These are phyloP conservation scores for Neoarthrinium moseri DNA, from an alignment of 2,329 filamentous ascomycete species.

Conservation along the genomic window DNA sequence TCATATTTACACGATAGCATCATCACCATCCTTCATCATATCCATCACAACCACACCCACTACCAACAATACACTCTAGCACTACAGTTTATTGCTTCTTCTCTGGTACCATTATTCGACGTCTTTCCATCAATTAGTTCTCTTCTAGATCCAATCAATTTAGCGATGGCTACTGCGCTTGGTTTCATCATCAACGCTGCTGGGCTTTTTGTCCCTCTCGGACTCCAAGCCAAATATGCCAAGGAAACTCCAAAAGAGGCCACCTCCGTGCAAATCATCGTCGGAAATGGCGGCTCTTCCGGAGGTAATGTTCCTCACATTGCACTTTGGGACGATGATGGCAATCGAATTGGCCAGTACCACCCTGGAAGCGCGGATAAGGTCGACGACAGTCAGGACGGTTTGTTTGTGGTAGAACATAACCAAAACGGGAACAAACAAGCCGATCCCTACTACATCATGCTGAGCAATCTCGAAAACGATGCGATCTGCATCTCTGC, in stretches of 20 bases:
- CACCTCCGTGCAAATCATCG: background rate
- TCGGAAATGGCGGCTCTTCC: slow-evolving; percentile 11
- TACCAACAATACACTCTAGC: no score
- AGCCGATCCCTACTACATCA: slow-evolving; percentile 14
- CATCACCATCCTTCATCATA: no score
- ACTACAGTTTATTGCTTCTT: no score
- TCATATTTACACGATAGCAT: no score
- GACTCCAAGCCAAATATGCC: background rate
- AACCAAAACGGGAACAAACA: slow-evolving; percentile 10
- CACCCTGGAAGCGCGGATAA: slow-evolving; percentile 7
- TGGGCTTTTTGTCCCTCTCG: background rate
- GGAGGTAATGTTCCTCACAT: slow-evolving; percentile 14
- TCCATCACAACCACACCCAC: no score
- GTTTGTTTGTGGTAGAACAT: slow-evolving; percentile 10
- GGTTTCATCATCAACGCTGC: slow-evolving; percentile 7
- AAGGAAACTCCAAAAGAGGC: background rate
- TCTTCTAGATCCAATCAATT: no score
- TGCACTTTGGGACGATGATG: slow-evolving; percentile 17
- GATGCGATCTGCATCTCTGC: slow-evolving; percentile 21
- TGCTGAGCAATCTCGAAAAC: slow-evolving; percentile 18
- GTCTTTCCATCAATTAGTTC: no score
- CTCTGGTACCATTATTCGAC: no score
- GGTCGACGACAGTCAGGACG: slow-evolving; percentile 1
- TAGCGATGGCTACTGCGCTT: slow-evolving; percentile 1
- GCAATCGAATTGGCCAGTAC: slow-evolving; percentile 14